Evolutionary conservation across 495 filamentous ascomycete species (phyloP).

Genomic region (Xylaria cubensis): DNA sequence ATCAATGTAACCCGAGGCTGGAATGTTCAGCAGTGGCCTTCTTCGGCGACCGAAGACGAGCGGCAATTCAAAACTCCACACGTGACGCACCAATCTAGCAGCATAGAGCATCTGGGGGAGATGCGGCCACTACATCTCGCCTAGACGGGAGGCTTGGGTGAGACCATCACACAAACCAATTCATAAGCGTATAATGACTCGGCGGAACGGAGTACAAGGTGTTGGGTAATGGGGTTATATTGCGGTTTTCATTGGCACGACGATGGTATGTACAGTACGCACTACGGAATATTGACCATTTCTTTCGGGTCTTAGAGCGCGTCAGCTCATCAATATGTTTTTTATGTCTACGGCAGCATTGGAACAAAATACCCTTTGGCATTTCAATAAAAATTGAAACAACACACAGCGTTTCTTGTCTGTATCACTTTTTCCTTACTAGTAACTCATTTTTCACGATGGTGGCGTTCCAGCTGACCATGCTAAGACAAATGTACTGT

Average conservation of each 20-base stretch:
- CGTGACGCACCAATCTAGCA: constrained; percentile 22
- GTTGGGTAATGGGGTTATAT: constrained; percentile 6
- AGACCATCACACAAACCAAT: background rate
- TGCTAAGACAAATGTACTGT: background rate
- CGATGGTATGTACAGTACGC: constrained; percentile 3
- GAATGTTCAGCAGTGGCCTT: constrained; percentile 18
- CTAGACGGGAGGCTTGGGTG: background rate
- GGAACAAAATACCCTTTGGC: constrained; percentile 14
- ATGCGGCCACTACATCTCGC: constrained; percentile 16
- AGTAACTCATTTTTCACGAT: background rate
- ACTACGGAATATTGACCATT: background rate
- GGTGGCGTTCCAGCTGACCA: constrained; percentile 14
- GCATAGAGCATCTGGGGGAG: constrained; percentile 21
- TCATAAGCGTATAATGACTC: constrained; percentile 5
- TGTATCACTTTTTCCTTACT: background rate
- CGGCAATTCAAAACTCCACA: constrained; percentile 22
- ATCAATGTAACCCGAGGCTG: constrained; percentile 16
- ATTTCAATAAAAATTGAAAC: background rate
- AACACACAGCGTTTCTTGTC: background rate
- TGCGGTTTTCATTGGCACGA: constrained; percentile 11
- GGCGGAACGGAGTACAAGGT: constrained; percentile 14
- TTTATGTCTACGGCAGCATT: background rate
- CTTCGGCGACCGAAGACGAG: constrained; percentile 12
- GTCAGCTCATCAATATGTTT: constrained; percentile 10
- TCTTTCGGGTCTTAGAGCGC: constrained; percentile 3